phyloP scores from a whole-genome alignment of 148 eudicot species.

The Chenopodium formosanum region DNA sequence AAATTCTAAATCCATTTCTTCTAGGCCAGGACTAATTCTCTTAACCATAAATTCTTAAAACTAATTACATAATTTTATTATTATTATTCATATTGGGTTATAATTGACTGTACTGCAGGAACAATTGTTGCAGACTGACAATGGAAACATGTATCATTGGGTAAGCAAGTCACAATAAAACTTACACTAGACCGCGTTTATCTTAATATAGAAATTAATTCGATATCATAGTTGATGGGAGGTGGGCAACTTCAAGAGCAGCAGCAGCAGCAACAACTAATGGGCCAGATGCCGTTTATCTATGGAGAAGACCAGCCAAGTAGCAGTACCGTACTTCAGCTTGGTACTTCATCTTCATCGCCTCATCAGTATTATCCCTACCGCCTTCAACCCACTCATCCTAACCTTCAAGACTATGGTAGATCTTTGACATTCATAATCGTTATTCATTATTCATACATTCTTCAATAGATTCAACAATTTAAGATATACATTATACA shows the following conservation, averaged over 20 bases:
- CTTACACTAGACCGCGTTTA: background rate
- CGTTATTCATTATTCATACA: background rate
- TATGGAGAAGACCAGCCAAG: slow-evolving; percentile 30
- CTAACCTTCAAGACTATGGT: slow-evolving; percentile 36
- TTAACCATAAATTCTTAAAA: background rate
- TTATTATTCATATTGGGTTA: background rate
- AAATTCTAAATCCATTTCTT: background rate
- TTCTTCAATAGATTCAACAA: too few relatives aligned
- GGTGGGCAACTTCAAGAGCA: slow-evolving; percentile 31
- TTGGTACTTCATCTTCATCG: slow-evolving; percentile 30
- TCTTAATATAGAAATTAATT: background rate
- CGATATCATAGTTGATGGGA: slow-evolving; percentile 28
- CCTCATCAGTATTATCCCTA: slow-evolving; percentile 31
- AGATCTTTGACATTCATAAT: background rate
- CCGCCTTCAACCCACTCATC: slow-evolving; percentile 39
- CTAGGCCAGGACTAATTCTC: background rate
- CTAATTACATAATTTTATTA: background rate
- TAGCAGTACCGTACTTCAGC: slow-evolving; percentile 38
- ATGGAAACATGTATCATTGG: slow-evolving; percentile 36
- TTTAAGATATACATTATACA: too few relatives aligned
- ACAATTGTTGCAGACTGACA: slow-evolving; percentile 37
- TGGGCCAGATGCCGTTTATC: slow-evolving; percentile 21
- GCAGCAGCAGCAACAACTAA: slow-evolving; percentile 24
- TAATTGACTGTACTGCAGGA: slow-evolving; percentile 25
- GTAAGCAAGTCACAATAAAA: slow-evolving; percentile 19